These are phyloP conservation scores for Neocatenulostroma microsporum DNA, from an alignment of 2,329 filamentous ascomycete genomes.

Conservation along the genomic window DNA sequence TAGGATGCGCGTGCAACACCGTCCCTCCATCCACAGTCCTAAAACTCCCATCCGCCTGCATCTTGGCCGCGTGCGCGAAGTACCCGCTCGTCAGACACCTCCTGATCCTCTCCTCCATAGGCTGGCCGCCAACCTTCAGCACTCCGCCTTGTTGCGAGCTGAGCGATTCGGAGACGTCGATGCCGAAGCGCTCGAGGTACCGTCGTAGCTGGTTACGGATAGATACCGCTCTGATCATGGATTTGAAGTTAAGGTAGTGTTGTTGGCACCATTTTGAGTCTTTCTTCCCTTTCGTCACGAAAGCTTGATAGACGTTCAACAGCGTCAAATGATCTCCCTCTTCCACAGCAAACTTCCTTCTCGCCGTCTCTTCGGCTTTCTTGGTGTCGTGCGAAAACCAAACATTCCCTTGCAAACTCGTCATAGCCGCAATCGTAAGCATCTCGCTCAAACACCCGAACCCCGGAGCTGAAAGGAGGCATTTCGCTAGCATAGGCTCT, in stretches of 20 bases:
- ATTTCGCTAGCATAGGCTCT: conserved; percentile 93
- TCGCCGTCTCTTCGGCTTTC: conserved; percentile 63
- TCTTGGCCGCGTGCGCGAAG: conserved; percentile 86
- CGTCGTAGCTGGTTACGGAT: conserved; percentile 79
- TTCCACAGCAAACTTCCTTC: conserved; percentile 78
- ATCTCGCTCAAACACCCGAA: conserved; percentile 81
- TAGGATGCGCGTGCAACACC: conserved; percentile 79
- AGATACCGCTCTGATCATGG: conserved; percentile 71
- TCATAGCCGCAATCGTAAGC: conserved; percentile 89
- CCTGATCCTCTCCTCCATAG: conserved; percentile 64
- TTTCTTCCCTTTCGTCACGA: conserved; percentile 73
- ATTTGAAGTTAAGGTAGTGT: conserved; percentile 79
- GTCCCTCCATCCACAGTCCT: conserved; percentile 68
- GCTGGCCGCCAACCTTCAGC: conserved; percentile 32
- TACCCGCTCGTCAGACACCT: conserved; percentile 83
- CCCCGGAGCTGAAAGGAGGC: conserved; percentile 63
- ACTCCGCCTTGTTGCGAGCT: conserved; percentile 26
- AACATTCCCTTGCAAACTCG: conserved; percentile 70
- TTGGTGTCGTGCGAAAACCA: conserved; percentile 77
- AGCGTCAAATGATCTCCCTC: conserved; percentile 92
- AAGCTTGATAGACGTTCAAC: conserved; percentile 87
- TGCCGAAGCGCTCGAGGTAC: conserved; percentile 77
- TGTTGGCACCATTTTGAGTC: conserved; percentile 81
- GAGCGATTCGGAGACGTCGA: conserved; percentile 60
- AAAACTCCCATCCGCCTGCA: conserved; percentile 90